These are phyloP conservation scores for Wallacemonas sp. DNA, from an alignment of 208 protist genomes.

Conservation along the genomic window DNA sequence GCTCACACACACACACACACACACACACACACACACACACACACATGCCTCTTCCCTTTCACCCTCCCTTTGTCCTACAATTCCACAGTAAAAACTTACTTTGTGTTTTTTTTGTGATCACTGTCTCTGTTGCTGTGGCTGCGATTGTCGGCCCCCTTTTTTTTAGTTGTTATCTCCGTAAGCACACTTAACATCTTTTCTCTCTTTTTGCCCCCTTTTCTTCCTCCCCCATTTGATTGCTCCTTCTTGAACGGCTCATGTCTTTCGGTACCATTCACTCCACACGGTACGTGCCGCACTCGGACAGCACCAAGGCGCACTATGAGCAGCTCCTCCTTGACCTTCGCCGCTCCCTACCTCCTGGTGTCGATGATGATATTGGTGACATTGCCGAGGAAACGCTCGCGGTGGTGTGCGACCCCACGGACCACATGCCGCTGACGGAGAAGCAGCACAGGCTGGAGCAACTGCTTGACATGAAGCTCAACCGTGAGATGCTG, in stretches of 20 bases:
- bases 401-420: constrained; percentile 65
- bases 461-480: constrained; percentile 68
- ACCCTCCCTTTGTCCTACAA: too few relatives aligned
- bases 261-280: constrained; percentile 14
- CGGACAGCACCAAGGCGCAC: constrained; percentile 60
- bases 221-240: neutral
- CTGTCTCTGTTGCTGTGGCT: too few relatives aligned
- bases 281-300: constrained; percentile 75
- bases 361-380: constrained; percentile 73
- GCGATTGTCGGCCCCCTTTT: too few relatives aligned
- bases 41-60: too few relatives aligned
- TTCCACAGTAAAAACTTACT: too few relatives aligned
- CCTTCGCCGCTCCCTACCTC: constrained; percentile 76
- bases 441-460: constrained; percentile 56
- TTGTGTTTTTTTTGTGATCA: too few relatives aligned
- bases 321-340: constrained; percentile 86
- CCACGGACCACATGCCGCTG: constrained; percentile 20
- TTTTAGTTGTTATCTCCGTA: too few relatives aligned
- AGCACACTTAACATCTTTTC: too few relatives aligned
- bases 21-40: too few relatives aligned
- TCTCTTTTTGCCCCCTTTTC: neutral
- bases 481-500: constrained; percentile 59
- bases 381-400: constrained; percentile 80
- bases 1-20: too few relatives aligned
- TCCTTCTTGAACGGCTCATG: too few relatives aligned